Percentiles rank a stretch among this genome's conserved stretches.
phyloP scores from a whole-genome alignment of 1,284 basidiomycete species.

The Xerocomus cyaneibrunnescens region DNA sequence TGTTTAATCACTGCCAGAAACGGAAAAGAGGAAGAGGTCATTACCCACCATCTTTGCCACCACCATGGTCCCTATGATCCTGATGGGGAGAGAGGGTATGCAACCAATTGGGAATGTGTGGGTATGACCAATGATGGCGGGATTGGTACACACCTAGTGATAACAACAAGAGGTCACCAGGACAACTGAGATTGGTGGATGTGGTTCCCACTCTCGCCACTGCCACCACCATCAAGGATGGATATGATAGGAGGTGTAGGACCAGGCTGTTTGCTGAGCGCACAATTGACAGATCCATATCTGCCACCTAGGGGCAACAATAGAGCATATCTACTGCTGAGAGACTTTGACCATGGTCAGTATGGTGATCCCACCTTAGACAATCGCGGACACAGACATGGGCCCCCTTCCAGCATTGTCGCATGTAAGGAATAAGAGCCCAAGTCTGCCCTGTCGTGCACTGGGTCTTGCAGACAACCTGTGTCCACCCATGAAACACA shows the following conservation, averaged over 20 bases:
- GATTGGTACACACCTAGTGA: conserved; percentile 36
- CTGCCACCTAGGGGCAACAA: conserved; percentile 19
- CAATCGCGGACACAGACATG: conserved; percentile 24
- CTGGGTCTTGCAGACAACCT: no score
- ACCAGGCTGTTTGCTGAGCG: no score
- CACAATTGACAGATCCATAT: conserved; percentile 26
- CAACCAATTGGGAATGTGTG: conserved; percentile 28
- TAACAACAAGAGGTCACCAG: conserved; percentile 42
- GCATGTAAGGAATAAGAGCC: conserved; percentile 2
- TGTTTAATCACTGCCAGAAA: no score
- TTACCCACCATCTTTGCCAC: no score
- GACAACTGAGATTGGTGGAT: no score
- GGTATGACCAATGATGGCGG: conserved; percentile 35
- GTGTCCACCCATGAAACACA: no score
- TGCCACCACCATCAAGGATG: no score
- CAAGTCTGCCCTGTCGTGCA: no score
- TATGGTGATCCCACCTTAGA: conserved; percentile 19
- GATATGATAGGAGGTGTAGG: no score
- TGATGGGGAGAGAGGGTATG: conserved; percentile 28
- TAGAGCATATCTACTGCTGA: conserved; percentile 27
- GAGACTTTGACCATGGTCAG: conserved; percentile 30
- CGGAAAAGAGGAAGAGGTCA: no score
- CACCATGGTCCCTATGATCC: no score
- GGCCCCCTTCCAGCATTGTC: no score
- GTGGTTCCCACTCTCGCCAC: conserved; percentile 18